These are phyloP conservation scores for Aspergillus avenaceus DNA, from an alignment of 495 filamentous ascomycete genomes.

Conservation along the genomic window DNA sequence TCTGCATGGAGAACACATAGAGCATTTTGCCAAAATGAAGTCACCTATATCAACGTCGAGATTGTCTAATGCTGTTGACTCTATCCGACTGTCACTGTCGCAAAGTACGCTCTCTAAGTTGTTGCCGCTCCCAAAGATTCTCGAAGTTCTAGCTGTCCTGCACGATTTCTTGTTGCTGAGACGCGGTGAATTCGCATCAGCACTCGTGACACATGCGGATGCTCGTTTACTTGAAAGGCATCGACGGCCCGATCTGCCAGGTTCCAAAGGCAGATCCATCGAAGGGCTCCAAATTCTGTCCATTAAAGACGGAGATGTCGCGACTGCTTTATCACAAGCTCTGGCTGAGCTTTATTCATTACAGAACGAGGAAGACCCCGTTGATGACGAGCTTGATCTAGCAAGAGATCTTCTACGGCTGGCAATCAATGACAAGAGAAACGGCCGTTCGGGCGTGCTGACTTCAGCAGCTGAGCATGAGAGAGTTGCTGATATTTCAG, in stretches of 20 bases:
- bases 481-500: constrained; percentile 26
- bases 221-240: constrained; percentile 58
- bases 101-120: constrained; percentile 76
- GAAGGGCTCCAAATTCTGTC: constrained; percentile 51
- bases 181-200: constrained; percentile 85
- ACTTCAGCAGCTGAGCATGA: constrained; percentile 30
- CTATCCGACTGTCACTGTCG: constrained; percentile 76
- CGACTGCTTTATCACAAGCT: constrained; percentile 64
- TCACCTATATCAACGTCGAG: constrained; percentile 69
- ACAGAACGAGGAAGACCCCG: constrained; percentile 67
- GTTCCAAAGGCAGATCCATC: constrained; percentile 17
- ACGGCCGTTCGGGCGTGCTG: constrained; percentile 18
- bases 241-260: constrained; percentile 21
- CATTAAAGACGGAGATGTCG: constrained; percentile 84
- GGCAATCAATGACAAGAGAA: constrained; percentile 43
- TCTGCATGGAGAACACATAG: constrained; percentile 68
- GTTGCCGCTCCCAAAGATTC: constrained; percentile 68
- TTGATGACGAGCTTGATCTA: constrained; percentile 71
- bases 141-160: constrained; percentile 72
- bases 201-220: constrained; percentile 79
- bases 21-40: constrained; percentile 62
- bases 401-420: constrained; percentile 73
- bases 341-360: constrained; percentile 74
- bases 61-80: constrained; percentile 65
- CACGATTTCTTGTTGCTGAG: constrained; percentile 84